These are phyloP conservation scores for Dothideomycetes sp. DNA, from an alignment of 2,329 filamentous ascomycete species.

Conservation along the genomic window DNA sequence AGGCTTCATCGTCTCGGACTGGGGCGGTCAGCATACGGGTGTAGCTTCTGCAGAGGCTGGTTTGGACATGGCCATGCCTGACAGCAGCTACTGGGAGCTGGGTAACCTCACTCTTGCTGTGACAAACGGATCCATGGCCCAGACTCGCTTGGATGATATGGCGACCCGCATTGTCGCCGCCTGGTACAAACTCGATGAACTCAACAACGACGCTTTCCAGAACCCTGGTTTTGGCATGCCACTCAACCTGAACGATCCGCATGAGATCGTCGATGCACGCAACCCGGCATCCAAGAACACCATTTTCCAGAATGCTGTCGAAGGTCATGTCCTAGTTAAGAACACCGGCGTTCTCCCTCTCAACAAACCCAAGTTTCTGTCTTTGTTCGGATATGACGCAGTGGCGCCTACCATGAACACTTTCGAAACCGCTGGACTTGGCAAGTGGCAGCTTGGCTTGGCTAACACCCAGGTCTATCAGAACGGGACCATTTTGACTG, in stretches of 20 bases:
- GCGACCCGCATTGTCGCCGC: constrained; percentile 39
- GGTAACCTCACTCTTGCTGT: constrained; percentile 44
- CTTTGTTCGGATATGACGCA: constrained; percentile 52
- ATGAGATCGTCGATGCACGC: constrained; percentile 43
- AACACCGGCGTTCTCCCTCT: constrained; percentile 49
- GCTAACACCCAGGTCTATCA: neutral
- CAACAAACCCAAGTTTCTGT: constrained; percentile 37
- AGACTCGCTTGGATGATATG: constrained; percentile 51
- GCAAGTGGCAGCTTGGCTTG: neutral
- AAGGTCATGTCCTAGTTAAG: constrained; percentile 55
- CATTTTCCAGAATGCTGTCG: constrained; percentile 46
- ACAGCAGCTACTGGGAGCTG: constrained; percentile 19
- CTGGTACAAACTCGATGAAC: constrained; percentile 43
- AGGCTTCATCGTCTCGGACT: constrained; percentile 61
- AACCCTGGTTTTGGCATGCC: constrained; percentile 43
- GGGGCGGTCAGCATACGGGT: constrained; percentile 49
- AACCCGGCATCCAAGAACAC: constrained; percentile 38
- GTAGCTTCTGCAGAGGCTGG: constrained; percentile 50
- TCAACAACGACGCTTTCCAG: constrained; percentile 22
- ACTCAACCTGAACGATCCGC: constrained; percentile 36
- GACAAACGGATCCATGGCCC: constrained; percentile 46
- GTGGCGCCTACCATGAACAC: constrained; percentile 13
- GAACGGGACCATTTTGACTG: constrained; percentile 1
- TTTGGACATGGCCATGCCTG: constrained; percentile 61
- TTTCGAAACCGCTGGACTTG: constrained; percentile 3